Conservation (phyloP, 108 stramenopile species). For the Phaeodactylum tricornutum region DNA sequence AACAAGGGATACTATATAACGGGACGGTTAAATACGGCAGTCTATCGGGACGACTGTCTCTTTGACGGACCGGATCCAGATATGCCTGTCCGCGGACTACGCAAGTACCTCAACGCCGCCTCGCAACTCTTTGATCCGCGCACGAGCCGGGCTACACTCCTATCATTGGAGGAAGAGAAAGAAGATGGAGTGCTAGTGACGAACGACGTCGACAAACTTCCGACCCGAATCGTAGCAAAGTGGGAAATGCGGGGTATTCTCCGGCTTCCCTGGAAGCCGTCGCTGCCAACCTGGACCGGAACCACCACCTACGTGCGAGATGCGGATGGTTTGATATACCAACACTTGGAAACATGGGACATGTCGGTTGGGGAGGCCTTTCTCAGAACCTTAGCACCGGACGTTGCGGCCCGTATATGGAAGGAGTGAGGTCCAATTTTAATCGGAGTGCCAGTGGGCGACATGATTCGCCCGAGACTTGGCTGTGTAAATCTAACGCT, state of each 20-base stretch:
- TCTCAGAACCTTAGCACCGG: constrained; percentile 44
- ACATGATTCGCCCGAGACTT: no score
- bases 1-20: constrained; percentile 83
- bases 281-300: constrained; percentile 48
- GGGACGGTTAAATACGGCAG: constrained; percentile 52
- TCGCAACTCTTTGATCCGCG: constrained; percentile 57
- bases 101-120: constrained; percentile 73
- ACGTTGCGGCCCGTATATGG: constrained; percentile 23
- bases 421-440: no score
- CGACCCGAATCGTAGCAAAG: constrained; percentile 18
- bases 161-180: constrained; percentile 13
- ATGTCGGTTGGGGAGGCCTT: constrained; percentile 67
- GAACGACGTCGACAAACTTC: not conserved
- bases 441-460: no score
- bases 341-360: constrained; percentile 69
- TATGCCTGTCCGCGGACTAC: constrained; percentile 76
- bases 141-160: constrained; percentile 38
- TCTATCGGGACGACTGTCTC: constrained; percentile 73
- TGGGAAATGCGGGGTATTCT: constrained; percentile 50
- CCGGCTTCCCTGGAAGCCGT: constrained; percentile 65
- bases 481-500: no score
- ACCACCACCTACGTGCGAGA: constrained; percentile 59
- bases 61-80: constrained; percentile 85
- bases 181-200: constrained; percentile 5
- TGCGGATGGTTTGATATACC: constrained; percentile 39